Conservation (phyloP, 208 protist genomes). For the Zelonia costaricensis region DNA sequence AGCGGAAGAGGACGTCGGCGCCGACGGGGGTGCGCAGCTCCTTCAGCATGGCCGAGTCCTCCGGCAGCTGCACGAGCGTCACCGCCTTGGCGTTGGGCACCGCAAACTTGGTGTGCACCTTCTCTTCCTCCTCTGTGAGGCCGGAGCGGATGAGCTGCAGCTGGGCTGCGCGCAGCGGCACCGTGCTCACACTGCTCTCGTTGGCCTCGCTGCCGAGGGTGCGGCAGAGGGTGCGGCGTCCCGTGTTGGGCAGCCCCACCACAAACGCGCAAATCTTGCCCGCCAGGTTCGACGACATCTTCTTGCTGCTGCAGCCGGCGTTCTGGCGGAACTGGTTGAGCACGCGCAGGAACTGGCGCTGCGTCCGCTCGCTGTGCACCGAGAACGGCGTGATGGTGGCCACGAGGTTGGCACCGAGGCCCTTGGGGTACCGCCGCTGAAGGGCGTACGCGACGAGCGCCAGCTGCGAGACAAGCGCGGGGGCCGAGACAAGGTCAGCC, state of each 20-base stretch:
- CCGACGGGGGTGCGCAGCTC: slow-evolving; percentile 56
- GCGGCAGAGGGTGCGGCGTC: slow-evolving; percentile 64
- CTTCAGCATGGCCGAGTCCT: slow-evolving; percentile 53
- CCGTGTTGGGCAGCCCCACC: slow-evolving; percentile 82
- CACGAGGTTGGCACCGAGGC: slow-evolving; percentile 43
- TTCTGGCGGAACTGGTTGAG: slow-evolving; percentile 72
- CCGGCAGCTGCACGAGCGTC: slow-evolving; percentile 75
- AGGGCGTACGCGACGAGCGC: slow-evolving; percentile 68
- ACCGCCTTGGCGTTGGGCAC: slow-evolving; percentile 83
- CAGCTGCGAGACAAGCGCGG: slow-evolving; percentile 76
- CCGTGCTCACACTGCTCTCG: slow-evolving; percentile 61
- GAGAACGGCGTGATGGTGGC: slow-evolving; percentile 65
- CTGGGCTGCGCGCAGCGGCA: slow-evolving; percentile 73
- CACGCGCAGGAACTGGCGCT: slow-evolving; percentile 57
- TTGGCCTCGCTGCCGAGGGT: slow-evolving; percentile 44
- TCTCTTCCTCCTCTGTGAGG: slow-evolving; percentile 32
- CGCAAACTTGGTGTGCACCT: slow-evolving; percentile 62
- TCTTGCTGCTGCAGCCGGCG: slow-evolving; percentile 46
- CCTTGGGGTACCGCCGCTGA: slow-evolving; percentile 51
- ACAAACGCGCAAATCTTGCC: slow-evolving; percentile 83
- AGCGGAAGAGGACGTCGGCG: slow-evolving; percentile 76
- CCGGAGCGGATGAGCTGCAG: slow-evolving; percentile 63
- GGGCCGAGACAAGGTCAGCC: slow-evolving; percentile 70
- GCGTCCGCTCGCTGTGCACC: slow-evolving; percentile 56
- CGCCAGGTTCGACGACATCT: slow-evolving; percentile 65